A percentile compares a stretch with the other conserved stretches of the same genome.
These are phyloP conservation scores for Hanseniaspora osmophila DNA, from an alignment of 805 yeast genomes.

Conservation along the genomic window DNA sequence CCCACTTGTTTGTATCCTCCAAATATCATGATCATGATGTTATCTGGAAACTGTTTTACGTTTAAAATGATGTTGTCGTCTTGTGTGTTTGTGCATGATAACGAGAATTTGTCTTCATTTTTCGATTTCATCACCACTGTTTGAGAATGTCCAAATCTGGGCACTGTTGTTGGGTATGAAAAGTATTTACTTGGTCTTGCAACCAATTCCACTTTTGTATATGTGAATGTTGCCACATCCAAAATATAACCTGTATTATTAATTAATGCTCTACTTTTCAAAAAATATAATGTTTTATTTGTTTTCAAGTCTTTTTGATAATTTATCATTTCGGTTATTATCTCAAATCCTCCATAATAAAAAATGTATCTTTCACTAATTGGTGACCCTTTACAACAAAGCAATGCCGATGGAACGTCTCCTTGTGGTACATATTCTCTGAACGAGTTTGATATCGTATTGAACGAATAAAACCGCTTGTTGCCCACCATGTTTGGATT, in stretches of 20 bases:
- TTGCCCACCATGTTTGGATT: constrained; percentile 31
- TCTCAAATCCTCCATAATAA: constrained; percentile 57
- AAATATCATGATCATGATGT: constrained; percentile 22
- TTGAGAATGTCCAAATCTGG: constrained; percentile 30
- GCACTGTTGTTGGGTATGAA: constrained; percentile 21
- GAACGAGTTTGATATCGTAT: constrained; percentile 28
- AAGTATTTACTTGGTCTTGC: constrained; percentile 18
- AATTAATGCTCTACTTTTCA: constrained; percentile 31
- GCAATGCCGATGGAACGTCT: constrained; percentile 38
- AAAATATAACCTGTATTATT: constrained; percentile 46
- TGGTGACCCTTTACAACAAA: constrained; percentile 33
- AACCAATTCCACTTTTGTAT: constrained; percentile 31
- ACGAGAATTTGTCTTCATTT: background rate
- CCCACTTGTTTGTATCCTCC: constrained; percentile 33
- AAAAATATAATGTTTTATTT: constrained; percentile 7
- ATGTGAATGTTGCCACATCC: constrained; percentile 35
- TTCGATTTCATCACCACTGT: constrained; percentile 1
- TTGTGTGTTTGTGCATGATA: background rate
- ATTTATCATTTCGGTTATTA: constrained; percentile 21
- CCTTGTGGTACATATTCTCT: constrained; percentile 23
- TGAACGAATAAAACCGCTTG: constrained; percentile 23
- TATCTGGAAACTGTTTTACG: background rate
- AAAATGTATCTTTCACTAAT: constrained; percentile 45
- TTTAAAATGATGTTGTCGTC: background rate
- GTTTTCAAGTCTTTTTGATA: constrained; percentile 9